Evolutionary conservation across 208 protist species (phyloP).

Genomic region (Perkinsela sp.): DNA sequence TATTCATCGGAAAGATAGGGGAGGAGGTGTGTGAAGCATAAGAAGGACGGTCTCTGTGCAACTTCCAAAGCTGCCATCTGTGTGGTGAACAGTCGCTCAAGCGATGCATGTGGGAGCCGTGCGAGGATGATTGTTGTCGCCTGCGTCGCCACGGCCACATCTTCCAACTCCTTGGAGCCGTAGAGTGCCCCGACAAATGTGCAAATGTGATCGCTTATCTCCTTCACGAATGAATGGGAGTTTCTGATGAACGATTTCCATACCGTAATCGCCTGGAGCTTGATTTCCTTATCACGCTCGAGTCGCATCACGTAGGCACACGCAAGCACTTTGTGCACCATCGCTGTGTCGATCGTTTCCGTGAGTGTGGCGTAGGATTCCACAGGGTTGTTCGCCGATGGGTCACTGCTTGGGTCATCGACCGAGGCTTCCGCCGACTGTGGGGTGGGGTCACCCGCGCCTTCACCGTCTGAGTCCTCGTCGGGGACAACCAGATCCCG

Average conservation of each 20-base stretch:
- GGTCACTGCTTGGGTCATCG: not conserved
- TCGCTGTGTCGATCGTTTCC: not conserved
- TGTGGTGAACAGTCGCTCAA: not conserved
- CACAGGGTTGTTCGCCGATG: no score
- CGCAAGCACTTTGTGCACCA: not conserved
- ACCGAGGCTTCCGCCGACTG: conserved; percentile 1
- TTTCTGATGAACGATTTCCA: not conserved
- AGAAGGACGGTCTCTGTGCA: not conserved
- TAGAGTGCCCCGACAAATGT: not conserved
- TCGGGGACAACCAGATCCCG: conserved; percentile 3
- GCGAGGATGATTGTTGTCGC: not conserved
- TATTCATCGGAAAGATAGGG: not conserved
- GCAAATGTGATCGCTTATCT: not conserved
- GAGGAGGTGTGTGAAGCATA: not conserved
- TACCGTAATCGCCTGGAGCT: not conserved
- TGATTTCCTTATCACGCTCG: not conserved
- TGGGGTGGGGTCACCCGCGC: conserved; percentile 3
- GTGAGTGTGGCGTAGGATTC: not conserved
- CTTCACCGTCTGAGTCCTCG: conserved; percentile 7
- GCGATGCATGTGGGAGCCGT: not conserved
- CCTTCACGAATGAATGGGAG: not conserved
- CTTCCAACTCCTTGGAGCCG: not conserved
- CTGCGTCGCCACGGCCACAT: not conserved
- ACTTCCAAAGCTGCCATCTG: not conserved
- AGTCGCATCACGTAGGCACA: not conserved